phyloP scores from a whole-genome alignment of 78 protist species.

The Speleostelium caveatum region DNA sequence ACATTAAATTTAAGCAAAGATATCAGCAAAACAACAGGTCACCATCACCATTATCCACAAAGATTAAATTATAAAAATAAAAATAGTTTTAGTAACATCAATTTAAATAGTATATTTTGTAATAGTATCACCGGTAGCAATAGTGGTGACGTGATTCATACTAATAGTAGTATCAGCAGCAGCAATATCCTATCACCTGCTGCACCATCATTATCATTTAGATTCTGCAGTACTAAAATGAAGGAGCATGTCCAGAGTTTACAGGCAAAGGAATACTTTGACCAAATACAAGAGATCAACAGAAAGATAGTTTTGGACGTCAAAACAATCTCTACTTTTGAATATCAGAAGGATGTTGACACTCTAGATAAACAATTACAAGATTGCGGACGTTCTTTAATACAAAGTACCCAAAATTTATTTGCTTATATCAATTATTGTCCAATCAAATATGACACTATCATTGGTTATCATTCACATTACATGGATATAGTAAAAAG shows the following conservation, averaged over 20 bases:
- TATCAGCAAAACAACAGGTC: no score
- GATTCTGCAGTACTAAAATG: neutral
- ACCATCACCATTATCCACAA: no score
- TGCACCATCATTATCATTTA: neutral
- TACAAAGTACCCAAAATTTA: slow-evolving; percentile 22
- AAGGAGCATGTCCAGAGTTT: slow-evolving; percentile 10
- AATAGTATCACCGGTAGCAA: no score
- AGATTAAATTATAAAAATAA: no score
- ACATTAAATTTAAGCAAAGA: no score
- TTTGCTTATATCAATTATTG: slow-evolving; percentile 3
- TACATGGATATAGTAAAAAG: slow-evolving; percentile 22
- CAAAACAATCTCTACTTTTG: slow-evolving; percentile 21
- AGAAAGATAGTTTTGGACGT: slow-evolving; percentile 38
- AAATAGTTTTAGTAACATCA: no score
- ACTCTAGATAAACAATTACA: slow-evolving; percentile 5
- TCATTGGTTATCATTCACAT: slow-evolving; percentile 27
- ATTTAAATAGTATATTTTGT: no score
- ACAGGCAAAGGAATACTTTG: slow-evolving; percentile 28
- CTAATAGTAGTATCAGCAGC: neutral
- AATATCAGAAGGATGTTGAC: slow-evolving; percentile 16
- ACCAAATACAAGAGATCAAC: slow-evolving; percentile 7
- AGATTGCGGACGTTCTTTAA: slow-evolving; percentile 24
- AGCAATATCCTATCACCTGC: no score
- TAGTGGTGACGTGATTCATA: no score
- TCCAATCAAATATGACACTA: slow-evolving; percentile 25